Base-by-base conservation (phyloP, 192 early-diverging fungal genomes). In the Coemansia brasiliensis region DNA sequence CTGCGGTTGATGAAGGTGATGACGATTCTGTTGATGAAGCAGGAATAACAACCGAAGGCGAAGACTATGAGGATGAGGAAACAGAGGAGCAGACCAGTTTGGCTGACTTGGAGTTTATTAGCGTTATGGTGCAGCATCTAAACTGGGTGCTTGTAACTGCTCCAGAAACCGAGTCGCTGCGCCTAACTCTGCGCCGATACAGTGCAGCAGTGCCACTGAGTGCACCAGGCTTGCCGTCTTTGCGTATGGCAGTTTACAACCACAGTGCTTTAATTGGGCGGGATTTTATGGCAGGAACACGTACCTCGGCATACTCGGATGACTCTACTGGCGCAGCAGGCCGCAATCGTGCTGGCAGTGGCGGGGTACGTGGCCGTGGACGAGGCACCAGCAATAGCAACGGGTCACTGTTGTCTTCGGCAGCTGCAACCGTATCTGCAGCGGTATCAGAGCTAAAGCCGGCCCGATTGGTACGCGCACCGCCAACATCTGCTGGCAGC, bases 91-190 rank as follows among this genome's bases (percentile, higher is more conserved):
- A 4, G 8, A 26, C n/a, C 15, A 53, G 20, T 2, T 17, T 59
- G 50, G 52, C 54, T 17, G 74, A 78, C 29, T 56, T 73, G 13
- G 97, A 98, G 40, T 99, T 98, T 83, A 90, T 93, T 5, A 90
- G 88, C 54, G 91, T 87, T 3, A 99, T 99, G 95, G 92, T 99
- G 3, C 95, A 98, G 77, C 95, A 96, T 45, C 77, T 99, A 51
- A 96, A 95, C 73, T 89, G 94, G 52, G 96, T 99, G 40, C 77
- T 99, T 12, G 90, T 98, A 21, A 99, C 98, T 1, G 88, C 96
- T 0, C 90, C 95, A 1, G 98, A 99, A 61, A 77, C 96, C 7
- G 78, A 86, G 6, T 88, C 90, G 38, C 67, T 99, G 50, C 73
- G 98, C 17, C 81, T 87, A 37, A 72, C 90, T 18, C 59, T 99